Evolutionary conservation across 257 asterid genomes (phyloP), one percentile per base, ranked within the genome.

Genomic region (Misopates orontium): DNA sequence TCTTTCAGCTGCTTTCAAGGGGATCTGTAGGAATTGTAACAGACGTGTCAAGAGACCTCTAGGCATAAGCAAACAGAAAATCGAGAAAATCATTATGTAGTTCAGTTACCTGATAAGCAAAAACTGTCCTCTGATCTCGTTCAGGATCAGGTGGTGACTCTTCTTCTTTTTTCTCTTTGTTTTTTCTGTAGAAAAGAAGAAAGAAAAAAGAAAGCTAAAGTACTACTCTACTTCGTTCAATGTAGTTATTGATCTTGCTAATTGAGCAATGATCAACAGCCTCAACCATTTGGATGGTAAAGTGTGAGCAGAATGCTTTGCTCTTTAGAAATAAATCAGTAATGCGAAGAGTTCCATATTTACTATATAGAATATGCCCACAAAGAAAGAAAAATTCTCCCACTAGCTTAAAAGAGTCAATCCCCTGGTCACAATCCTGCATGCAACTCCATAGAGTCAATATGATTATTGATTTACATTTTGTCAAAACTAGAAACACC

Each of bases 81-180:
- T 63, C 56, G 63, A 64, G 9, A 68, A 58, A 56, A 19, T 32
- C 24, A 40, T 36, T 67, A 23, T 45, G 56, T 75, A 78, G 45
- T 67, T 49, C 56, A 67, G 51, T 49, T 48, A 87, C 95, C 89
- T 87, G 95, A 79, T 85, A 87, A 62, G 88, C 95, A 76, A 87
- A 85, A 81, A 87, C 92, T 13, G 95, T 87, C 71, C 88, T 71
- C 77, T 81, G 92, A 62, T 85, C 88, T 68, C 88, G 77, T 62
- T 85, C 92, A 31, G 92, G 89, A 72, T 85, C 92, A 64, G 85
- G 83, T 73, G 77, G 81, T 31, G 86, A 79, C 41, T 49, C 79
- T 0, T 79, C 87, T 72, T 87, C 91, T 75, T 78, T 85, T 66
- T 85, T 81, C 58, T 80, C 90, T 71, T 81, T 83, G 78, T 78